phyloP scores from a whole-genome alignment of 768 basidiomycete genomes.

The Boletus coccyginus region DNA sequence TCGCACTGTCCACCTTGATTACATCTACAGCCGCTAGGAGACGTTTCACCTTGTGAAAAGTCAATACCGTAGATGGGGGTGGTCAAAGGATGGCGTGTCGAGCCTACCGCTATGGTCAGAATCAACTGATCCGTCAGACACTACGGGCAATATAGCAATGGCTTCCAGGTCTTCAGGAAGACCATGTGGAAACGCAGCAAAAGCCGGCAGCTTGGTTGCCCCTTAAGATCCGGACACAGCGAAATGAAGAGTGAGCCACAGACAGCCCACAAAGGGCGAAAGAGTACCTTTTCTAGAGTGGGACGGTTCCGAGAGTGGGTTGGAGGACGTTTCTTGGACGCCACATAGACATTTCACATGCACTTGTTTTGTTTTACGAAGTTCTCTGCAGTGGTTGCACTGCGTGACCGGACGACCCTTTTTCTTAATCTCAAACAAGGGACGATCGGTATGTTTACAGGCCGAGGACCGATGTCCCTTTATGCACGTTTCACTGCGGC shows the following conservation, averaged over 20 bases:
- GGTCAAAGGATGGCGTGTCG: slow-evolving; percentile 43
- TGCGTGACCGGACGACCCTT: slow-evolving; percentile 58
- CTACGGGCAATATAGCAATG: slow-evolving; percentile 33
- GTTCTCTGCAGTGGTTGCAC: slow-evolving; percentile 49
- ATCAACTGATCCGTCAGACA: slow-evolving; percentile 53
- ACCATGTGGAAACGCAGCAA: slow-evolving; percentile 81
- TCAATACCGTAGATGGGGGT: slow-evolving; percentile 41
- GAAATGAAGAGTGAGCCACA: slow-evolving; percentile 32
- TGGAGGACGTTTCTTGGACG: slow-evolving; percentile 36
- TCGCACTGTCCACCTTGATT: slow-evolving; percentile 47
- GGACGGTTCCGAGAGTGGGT: slow-evolving; percentile 20
- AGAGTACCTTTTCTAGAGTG: slow-evolving; percentile 59
- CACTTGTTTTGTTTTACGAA: slow-evolving; percentile 45
- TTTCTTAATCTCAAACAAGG: slow-evolving; percentile 79
- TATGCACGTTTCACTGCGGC: slow-evolving; percentile 81
- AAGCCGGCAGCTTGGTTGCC: slow-evolving; percentile 56
- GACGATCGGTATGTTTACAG: slow-evolving; percentile 85
- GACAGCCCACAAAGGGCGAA: not conserved
- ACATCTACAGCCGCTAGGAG: slow-evolving; percentile 47
- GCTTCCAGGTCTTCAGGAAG: slow-evolving; percentile 68
- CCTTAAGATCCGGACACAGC: slow-evolving; percentile 40
- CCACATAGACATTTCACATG: slow-evolving; percentile 43
- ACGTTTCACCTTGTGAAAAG: slow-evolving; percentile 44
- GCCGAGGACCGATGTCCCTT: slow-evolving; percentile 90
- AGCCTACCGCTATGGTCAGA: slow-evolving; percentile 68